Conservation (phyloP, 2,329 filamentous ascomycete genomes). For the Whalleya microplaca region DNA sequence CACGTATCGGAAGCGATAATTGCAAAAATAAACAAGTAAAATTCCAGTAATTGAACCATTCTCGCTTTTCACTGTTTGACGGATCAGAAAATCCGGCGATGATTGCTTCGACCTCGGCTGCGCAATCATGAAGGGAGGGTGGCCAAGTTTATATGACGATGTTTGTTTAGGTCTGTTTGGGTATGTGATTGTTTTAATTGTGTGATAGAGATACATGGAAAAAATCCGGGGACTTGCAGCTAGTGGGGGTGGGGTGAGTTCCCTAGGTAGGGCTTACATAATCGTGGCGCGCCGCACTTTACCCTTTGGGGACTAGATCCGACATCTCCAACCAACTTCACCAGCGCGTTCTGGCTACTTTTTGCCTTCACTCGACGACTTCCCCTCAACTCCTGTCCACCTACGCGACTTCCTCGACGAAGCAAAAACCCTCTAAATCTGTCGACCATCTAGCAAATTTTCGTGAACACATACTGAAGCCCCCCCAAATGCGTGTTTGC, state of each 20-base stretch:
- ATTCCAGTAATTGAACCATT: too few species aligned
- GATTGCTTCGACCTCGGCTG: neutral
- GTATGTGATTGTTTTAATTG: too few species aligned
- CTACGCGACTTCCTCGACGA: conserved; percentile 11
- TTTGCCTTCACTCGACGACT: conserved; percentile 26
- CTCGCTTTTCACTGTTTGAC: too few species aligned
- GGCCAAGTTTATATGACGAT: too few species aligned
- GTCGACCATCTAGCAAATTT: neutral
- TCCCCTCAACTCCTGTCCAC: conserved; percentile 22
- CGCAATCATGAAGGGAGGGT: too few species aligned
- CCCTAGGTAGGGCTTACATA: conserved; percentile 22
- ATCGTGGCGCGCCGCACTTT: conserved; percentile 25
- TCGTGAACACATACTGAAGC: conserved; percentile 3
- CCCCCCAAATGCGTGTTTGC: conserved; percentile 40
- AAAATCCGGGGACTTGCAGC: neutral
- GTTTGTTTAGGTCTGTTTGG: too few species aligned
- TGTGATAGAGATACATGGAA: too few species aligned
- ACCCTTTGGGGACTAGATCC: conserved; percentile 27
- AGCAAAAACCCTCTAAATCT: conserved; percentile 6
- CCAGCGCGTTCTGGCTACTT: conserved; percentile 28
- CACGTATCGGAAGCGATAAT: neutral
- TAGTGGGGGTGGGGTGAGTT: conserved; percentile 19
- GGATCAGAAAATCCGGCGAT: too few species aligned
- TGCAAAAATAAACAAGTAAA: neutral
- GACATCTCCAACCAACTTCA: conserved; percentile 30